These are phyloP conservation scores for Tylopilus subfusipes DNA, from an alignment of 768 basidiomycete species.

Conservation along the genomic window DNA sequence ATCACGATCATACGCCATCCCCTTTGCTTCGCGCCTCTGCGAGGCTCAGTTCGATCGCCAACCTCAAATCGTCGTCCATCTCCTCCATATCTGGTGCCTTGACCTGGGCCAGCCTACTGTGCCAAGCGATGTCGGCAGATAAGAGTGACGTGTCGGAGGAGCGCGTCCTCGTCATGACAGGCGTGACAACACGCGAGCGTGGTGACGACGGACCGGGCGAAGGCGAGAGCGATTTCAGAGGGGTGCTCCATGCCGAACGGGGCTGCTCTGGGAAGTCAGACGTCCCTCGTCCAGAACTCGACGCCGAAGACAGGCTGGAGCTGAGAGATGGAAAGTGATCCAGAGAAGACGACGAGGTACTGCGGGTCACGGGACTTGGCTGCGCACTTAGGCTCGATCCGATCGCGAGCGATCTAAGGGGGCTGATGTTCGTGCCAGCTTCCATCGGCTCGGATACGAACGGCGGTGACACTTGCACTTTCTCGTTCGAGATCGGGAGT, in stretches of 20 bases:
- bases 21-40: conserved; percentile 41
- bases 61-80: conserved; percentile 61
- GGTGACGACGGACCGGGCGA: conserved; percentile 19
- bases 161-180: conserved; percentile 4
- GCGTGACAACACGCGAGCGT: conserved; percentile 5
- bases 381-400: conserved; percentile 1
- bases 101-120: not conserved
- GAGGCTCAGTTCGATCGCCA: conserved; percentile 68
- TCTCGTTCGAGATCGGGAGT: conserved; percentile 39
- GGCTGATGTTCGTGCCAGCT: conserved; percentile 41
- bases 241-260: conserved; percentile 40
- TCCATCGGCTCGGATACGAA: conserved; percentile 52
- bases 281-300: conserved; percentile 19
- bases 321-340: conserved; percentile 36
- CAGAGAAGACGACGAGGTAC: conserved; percentile 22
- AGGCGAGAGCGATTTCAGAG: conserved; percentile 27
- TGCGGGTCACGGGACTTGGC: conserved; percentile 10
- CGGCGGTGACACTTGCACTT: conserved; percentile 54
- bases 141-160: conserved; percentile 15
- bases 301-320: conserved; percentile 26
- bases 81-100: conserved; percentile 27
- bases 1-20: conserved; percentile 5
- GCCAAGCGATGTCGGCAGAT: conserved; percentile 11
- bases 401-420: conserved; percentile 14
- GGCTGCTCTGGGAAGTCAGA: conserved; percentile 12